Percentiles rank a stretch among this genome's conserved stretches.
Conservation (phyloP, 1,284 basidiomycete genomes). For the Xerocomus cyaneibrunnescens region DNA sequence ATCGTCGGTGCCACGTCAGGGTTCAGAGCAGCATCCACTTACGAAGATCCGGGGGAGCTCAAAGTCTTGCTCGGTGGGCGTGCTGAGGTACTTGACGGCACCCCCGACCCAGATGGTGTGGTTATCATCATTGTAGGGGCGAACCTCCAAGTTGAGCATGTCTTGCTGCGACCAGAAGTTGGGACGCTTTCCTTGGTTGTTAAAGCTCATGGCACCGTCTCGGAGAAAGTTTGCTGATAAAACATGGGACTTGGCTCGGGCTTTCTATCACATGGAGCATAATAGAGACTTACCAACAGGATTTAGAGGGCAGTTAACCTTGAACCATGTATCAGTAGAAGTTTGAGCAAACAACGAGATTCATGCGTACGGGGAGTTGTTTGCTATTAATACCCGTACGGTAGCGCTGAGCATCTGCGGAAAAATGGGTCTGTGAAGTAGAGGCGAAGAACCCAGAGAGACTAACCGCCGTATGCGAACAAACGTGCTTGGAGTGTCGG, state of each 20-base stretch:
- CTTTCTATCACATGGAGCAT: not conserved
- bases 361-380: not conserved
- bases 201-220: not conserved
- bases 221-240: not conserved
- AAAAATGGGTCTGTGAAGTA: not conserved
- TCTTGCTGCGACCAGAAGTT: not conserved
- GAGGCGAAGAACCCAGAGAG: not conserved
- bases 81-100: slow-evolving; percentile 24
- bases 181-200: not conserved
- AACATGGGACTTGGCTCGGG: not conserved
- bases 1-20: not conserved
- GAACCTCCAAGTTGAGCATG: not conserved
- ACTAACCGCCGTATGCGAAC: slow-evolving; percentile 37
- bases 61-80: slow-evolving; percentile 23
- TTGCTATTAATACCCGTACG: not conserved
- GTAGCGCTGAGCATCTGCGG: slow-evolving; percentile 24
- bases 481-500: slow-evolving; percentile 43
- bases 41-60: slow-evolving; percentile 28
- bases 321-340: not conserved
- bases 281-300: not conserved
- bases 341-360: no score
- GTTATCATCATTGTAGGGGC: slow-evolving; percentile 24
- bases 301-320: not conserved
- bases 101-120: slow-evolving; percentile 27
- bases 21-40: not conserved